Base-by-base conservation (phyloP, 768 basidiomycete genomes). In the Chalciporus piperatus region DNA sequence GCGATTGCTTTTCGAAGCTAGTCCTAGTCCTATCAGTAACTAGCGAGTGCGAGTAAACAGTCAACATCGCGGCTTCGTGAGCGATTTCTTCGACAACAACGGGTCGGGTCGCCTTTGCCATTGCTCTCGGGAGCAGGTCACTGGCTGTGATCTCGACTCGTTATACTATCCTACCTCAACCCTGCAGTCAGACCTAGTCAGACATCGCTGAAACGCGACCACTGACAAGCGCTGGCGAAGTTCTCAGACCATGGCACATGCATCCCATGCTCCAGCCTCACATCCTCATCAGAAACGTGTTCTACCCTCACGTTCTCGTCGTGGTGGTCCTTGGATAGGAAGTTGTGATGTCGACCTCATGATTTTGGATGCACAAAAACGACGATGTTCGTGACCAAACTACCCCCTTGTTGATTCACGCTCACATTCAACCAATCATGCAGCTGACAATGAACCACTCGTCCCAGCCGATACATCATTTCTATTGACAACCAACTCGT, bases 251-350 rank as follows among this genome's bases (percentile, higher is more conserved):
- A 69, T 69, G 68, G 63, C 67, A 40, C 74, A 77, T 57, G 63
- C 63, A 51, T 56, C 70, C 51, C 71, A 70, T 54, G 54, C 48
- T 56, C 53, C 69, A 47, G 62, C 64, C 45, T 59, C 69, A 41
- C 70, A 74, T 59, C 66, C 72, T 55, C 82, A 79, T 50, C 84
- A 83, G 70, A 88, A 87, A 71, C 85, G 92, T 67, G 84, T 92
- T 40, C 73, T 92, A 50, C 92, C 92, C 39, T 81, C 89, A 68
- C 82, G 92, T 60, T 80, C 87, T 50, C 78, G 89, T 59, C 81
- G 92, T 50, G 86, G 89, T 49, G 89, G 89, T 14, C 85, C 87
- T 25, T 89, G 89, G 32, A 81, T 89, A 45, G 89, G 92, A 50
- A 85, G 72, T 54, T 83, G 84, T 65, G 88, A 91, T 65, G 76